Conservation (phyloP, 129 eudicot species). For the Helianthus tuberosus region DNA sequence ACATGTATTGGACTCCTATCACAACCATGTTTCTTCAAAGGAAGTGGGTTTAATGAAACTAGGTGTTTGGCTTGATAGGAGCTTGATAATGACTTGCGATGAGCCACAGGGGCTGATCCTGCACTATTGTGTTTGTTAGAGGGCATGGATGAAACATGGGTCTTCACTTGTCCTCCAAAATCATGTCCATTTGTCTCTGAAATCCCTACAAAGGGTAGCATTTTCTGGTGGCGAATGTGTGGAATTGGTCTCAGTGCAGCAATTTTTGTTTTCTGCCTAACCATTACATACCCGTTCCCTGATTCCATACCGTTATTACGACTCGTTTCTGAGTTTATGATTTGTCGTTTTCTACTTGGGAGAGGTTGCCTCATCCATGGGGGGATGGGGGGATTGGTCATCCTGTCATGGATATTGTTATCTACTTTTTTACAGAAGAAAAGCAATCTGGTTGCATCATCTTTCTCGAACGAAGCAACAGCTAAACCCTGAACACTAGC, state of each 20-base stretch:
- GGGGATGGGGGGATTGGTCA: conserved; percentile 43
- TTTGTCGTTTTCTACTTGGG: conserved; percentile 69
- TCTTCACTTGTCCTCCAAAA: conserved; percentile 57
- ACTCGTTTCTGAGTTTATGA: conserved; percentile 38
- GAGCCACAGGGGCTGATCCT: conserved; percentile 57
- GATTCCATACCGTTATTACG: conserved; percentile 33
- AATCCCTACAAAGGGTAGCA: conserved; percentile 80
- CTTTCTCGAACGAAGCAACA: conserved; percentile 93
- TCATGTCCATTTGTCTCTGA: conserved; percentile 64
- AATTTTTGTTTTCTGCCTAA: conserved; percentile 63
- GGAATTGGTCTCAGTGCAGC: conserved; percentile 96
- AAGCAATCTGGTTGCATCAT: conserved; percentile 86
- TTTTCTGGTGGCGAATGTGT: conserved; percentile 72
- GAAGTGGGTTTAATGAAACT: conserved; percentile 84
- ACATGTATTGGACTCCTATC: conserved; percentile 90
- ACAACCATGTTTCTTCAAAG: conserved; percentile 95
- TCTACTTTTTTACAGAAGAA: conserved; percentile 53
- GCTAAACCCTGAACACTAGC: conserved; percentile 93
- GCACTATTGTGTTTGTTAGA: conserved; percentile 50
- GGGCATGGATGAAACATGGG: conserved; percentile 43
- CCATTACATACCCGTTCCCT: conserved; percentile 50
- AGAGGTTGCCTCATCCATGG: conserved; percentile 90
- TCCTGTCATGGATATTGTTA: conserved; percentile 26
- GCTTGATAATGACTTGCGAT: conserved; percentile 66
- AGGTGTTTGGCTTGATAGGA: conserved; percentile 81